Base-by-base conservation (phyloP, 305 asterid genomes). In the Plantago lanceolata region DNA sequence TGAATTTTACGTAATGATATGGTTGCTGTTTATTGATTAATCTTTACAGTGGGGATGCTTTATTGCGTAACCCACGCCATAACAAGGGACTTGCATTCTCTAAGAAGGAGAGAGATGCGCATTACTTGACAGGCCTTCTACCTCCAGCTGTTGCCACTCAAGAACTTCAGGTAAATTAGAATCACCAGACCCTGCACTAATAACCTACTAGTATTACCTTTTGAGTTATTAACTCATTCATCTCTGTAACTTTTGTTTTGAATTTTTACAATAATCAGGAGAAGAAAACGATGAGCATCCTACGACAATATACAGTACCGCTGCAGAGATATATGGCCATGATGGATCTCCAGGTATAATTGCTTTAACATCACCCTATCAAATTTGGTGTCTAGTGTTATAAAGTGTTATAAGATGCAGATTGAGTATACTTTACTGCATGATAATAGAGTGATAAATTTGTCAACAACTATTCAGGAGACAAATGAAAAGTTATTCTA, bases 301-400 rank as follows among this genome's bases (percentile, higher is more conserved):
- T 89, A 56, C 96, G 95, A 43, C 82, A 85, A 64, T 88, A 83
- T 74, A 68, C 76, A 65, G 93, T 86, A 56, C 98, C 96, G 8
- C 51, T 91, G 83, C 95, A 91, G 54, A 84, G 76, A 76, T 91
- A 91, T 74, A 81, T 85, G 85, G 96, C 96, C 48, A 86, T 91
- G 98, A 86, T 86, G 95, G 96, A 88, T 73, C 98, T 91, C 70
- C 96, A 91, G 92, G 97, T 91, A 78, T 57, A 59, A 13, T 47
- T 28, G 43, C 26, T 31, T 49, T 53, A n/a, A 2, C n/a, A 12
- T 8, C 40, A 8, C 18, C 4, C 43, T 28, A 29, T 15, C 9
- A 11, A 19, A 40, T 19, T 15, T 59, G 54, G 52, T 59, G 48
- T 43, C 44, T 16, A 4, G 28, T 24, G 20, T 50, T 45, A 56